These are phyloP conservation scores for Brassica nigra DNA, from an alignment of 345 rosid genomes.

Conservation along the genomic window DNA sequence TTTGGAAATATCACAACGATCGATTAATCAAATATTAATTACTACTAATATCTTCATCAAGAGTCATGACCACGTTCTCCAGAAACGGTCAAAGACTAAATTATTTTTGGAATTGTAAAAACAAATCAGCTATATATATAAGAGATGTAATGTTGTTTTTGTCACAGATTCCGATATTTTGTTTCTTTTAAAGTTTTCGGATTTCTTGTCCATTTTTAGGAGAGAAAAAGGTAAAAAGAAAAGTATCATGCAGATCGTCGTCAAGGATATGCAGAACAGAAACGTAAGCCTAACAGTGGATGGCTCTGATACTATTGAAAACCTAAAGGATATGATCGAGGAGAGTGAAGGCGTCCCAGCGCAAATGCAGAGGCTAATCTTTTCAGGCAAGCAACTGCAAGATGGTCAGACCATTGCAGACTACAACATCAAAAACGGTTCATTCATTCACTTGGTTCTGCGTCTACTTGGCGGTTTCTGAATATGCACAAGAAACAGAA, in stretches of 20 bases:
- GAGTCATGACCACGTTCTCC: background rate
- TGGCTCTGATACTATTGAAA: background rate
- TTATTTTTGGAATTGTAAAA: background rate
- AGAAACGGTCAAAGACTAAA: background rate
- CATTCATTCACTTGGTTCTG: constrained; percentile 12
- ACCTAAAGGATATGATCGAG: constrained; percentile 1
- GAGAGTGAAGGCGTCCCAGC: background rate
- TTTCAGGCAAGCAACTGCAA: constrained; percentile 5
- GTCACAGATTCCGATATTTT: background rate
- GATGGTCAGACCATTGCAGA: constrained; percentile 5
- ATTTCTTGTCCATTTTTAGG: background rate
- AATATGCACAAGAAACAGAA: background rate
- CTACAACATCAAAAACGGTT: constrained; percentile 9
- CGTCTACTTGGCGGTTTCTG: constrained; percentile 7
- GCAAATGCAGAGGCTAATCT: constrained; percentile 1
- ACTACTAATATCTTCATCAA: background rate
- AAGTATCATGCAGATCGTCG: background rate
- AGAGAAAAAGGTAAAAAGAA: background rate
- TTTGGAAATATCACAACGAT: background rate
- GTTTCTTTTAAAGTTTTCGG: background rate
- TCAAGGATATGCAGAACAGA: background rate
- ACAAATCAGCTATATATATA: background rate
- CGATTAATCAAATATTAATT: background rate
- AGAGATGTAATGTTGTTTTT: background rate
- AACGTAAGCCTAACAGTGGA: background rate